These are phyloP conservation scores for Houttuynia cordata DNA, from an alignment of 164 flowering plant species.

Conservation along the genomic window DNA sequence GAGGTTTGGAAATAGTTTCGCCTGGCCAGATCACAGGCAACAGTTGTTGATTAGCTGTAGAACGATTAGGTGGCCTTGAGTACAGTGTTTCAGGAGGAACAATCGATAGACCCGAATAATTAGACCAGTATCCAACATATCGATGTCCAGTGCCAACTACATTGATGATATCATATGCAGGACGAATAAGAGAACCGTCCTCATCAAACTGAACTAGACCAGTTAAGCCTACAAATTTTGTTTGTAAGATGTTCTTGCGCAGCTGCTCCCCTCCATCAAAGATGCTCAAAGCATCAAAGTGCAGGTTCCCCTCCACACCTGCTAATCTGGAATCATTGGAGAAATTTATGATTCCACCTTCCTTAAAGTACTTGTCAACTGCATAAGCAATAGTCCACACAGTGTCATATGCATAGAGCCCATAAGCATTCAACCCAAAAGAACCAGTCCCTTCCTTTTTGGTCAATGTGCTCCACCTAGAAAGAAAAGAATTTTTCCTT, in stretches of 20 bases:
- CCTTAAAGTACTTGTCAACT: slow-evolving; percentile 43
- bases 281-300: slow-evolving; percentile 50
- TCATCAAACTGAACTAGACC: slow-evolving; percentile 45
- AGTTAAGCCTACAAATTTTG: slow-evolving; percentile 38
- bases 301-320: slow-evolving; percentile 17
- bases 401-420: slow-evolving; percentile 70
- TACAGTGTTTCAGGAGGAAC: slow-evolving; percentile 57
- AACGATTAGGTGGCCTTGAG: slow-evolving; percentile 38
- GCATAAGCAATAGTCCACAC: slow-evolving; percentile 79
- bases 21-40: slow-evolving; percentile 63
- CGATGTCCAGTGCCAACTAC: slow-evolving; percentile 57
- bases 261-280: slow-evolving; percentile 45
- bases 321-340: slow-evolving; percentile 45
- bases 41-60: slow-evolving; percentile 36
- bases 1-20: slow-evolving; percentile 38
- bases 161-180: slow-evolving; percentile 69
- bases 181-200: slow-evolving; percentile 36
- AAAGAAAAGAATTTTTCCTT: slow-evolving; percentile 36
- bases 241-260: slow-evolving; percentile 31
- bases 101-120: slow-evolving; percentile 52
- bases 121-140: slow-evolving; percentile 66
- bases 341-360: slow-evolving; percentile 61
- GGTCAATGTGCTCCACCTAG: slow-evolving; percentile 57
- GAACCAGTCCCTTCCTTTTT: slow-evolving; percentile 22
- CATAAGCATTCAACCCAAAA: slow-evolving; percentile 54